Conservation (phyloP, 306 rosid genomes). For the Heteromeles arbutifolia region DNA sequence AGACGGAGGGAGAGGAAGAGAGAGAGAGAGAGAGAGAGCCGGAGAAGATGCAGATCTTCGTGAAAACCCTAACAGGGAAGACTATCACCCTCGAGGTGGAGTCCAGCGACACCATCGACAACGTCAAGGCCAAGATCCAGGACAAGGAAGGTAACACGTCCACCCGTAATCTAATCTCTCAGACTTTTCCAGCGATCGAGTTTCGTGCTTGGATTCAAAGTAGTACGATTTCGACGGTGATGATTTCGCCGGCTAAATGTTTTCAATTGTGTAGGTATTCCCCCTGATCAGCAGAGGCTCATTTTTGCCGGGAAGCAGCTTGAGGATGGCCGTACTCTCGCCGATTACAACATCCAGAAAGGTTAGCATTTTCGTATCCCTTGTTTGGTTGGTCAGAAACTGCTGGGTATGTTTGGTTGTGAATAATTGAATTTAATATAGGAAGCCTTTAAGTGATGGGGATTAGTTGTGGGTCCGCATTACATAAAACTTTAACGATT, state of each 20-base stretch:
- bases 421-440: not conserved
- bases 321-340: constrained; percentile 97
- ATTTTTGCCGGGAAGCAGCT: constrained; percentile 97
- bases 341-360: constrained; percentile 93
- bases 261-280: constrained; percentile 48
- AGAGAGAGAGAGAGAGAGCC: not conserved
- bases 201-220: not conserved
- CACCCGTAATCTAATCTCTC: not conserved
- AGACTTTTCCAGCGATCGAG: not conserved
- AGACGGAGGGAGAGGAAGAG: not conserved
- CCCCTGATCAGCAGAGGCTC: constrained; percentile 96
- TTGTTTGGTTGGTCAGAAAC: not conserved
- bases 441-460: too few species aligned
- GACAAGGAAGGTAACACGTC: constrained; percentile 73
- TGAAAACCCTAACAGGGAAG: constrained; percentile 97
- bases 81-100: constrained; percentile 99
- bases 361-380: constrained; percentile 25
- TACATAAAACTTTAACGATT: too few species aligned
- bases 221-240: not conserved
- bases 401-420: not conserved
- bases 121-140: constrained; percentile 89
- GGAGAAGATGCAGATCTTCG: constrained; percentile 83
- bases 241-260: not conserved
- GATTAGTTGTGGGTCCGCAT: too few species aligned
- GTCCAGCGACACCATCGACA: constrained; percentile 89